Evolutionary conservation across 176 grass and related monocot species (phyloP).

Genomic region (Oryza coarctata): DNA sequence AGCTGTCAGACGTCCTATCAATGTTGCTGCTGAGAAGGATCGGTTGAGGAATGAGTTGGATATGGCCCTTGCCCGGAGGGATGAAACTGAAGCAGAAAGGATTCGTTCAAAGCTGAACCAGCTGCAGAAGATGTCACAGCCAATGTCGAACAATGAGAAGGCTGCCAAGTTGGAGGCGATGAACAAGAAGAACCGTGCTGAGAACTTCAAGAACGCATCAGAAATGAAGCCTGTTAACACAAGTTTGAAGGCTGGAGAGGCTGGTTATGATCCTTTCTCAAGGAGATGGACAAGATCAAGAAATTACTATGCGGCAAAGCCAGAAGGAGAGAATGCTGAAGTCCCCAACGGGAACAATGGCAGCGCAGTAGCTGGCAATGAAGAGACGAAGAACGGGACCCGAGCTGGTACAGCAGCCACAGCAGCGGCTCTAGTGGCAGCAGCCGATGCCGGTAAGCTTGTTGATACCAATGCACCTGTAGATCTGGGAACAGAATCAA

Average conservation of each 20-base stretch:
- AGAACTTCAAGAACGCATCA: constrained; percentile 96
- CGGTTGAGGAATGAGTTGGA: constrained; percentile 78
- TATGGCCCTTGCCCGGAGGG: constrained; percentile 53
- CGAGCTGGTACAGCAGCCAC: constrained; percentile 58
- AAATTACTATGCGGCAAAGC: constrained; percentile 82
- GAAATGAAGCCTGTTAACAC: constrained; percentile 88
- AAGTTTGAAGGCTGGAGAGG: constrained; percentile 83
- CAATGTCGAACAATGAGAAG: constrained; percentile 62
- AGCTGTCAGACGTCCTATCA: constrained; percentile 68
- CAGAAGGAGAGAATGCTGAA: constrained; percentile 48
- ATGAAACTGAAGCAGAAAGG: constrained; percentile 63
- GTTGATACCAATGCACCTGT: constrained; percentile 84
- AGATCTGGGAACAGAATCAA: constrained; percentile 71
- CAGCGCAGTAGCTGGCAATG: constrained; percentile 8
- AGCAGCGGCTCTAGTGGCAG: constrained; percentile 68
- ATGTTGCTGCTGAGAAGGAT: constrained; percentile 98
- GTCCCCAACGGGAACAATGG: constrained; percentile 24
- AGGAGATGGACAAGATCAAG: constrained; percentile 94
- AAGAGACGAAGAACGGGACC: constrained; percentile 36
- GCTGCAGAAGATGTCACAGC: constrained; percentile 51
- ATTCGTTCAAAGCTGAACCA: constrained; percentile 61
- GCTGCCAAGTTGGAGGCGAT: constrained; percentile 92
- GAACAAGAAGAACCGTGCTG: constrained; percentile 87
- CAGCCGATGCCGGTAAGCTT: constrained; percentile 84
- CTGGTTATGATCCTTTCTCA: constrained; percentile 95